Conservation (phyloP, 2,329 filamentous ascomycete genomes). For the Cladosporium sp. region DNA sequence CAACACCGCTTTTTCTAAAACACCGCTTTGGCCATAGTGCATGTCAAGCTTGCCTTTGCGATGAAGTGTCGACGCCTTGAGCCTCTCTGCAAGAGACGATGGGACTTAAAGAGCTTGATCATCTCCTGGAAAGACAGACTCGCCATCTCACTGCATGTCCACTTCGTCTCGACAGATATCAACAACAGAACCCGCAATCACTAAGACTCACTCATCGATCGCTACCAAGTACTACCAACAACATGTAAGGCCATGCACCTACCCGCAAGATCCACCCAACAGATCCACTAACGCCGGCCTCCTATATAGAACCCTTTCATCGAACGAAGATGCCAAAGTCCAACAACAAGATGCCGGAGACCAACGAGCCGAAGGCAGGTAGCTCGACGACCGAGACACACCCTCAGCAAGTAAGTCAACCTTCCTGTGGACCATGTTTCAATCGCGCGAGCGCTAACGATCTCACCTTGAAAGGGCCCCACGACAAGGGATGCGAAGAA, state of each 20-base stretch:
- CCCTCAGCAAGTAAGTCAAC: background rate
- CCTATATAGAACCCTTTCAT: background rate
- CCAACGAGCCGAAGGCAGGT: background rate
- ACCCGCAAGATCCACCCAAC: background rate
- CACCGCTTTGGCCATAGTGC: background rate
- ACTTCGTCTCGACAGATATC: background rate
- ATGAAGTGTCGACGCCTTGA: background rate
- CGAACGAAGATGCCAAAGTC: background rate
- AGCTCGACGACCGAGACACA: background rate
- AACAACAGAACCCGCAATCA: background rate
- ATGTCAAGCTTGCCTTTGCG: background rate
- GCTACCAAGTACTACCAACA: background rate
- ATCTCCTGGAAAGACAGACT: background rate
- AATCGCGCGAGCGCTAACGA: background rate
- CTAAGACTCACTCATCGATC: background rate
- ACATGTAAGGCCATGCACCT: background rate
- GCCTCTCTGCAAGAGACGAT: background rate
- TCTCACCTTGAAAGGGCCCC: background rate
- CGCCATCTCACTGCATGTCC: background rate
- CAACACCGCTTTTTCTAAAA: background rate
- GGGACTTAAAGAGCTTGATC: background rate
- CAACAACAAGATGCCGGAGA: background rate
- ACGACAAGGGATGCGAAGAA: background rate
- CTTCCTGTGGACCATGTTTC: background rate
- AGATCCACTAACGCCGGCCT: background rate